Conservation (phyloP, 2,329 filamentous ascomycete genomes). For the Achaetomium macrosporum region DNA sequence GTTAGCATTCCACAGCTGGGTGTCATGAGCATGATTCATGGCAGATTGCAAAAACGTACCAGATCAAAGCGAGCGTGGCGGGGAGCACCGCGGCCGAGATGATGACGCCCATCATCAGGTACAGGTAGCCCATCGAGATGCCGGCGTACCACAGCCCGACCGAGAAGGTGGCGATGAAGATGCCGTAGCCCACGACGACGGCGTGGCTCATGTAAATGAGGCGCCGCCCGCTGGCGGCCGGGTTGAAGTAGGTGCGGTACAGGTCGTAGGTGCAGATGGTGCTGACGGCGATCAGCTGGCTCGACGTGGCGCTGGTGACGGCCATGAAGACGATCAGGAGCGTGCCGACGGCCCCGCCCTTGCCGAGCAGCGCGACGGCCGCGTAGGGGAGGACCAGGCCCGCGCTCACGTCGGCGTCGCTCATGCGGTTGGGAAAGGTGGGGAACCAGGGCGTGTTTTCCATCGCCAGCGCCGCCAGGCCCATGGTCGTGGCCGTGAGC, state of each 20-base stretch:
- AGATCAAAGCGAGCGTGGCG: slow-evolving; percentile 72
- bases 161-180: slow-evolving; percentile 72
- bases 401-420: slow-evolving; percentile 67
- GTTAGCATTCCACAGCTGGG: background rate
- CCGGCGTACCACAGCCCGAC: slow-evolving; percentile 69
- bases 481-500: slow-evolving; percentile 84
- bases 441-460: slow-evolving; percentile 69
- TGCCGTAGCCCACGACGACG: slow-evolving; percentile 63
- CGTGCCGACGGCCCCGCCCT: slow-evolving; percentile 71
- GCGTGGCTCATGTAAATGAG: slow-evolving; percentile 76
- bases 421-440: slow-evolving; percentile 67
- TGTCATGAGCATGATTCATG: too few species aligned
- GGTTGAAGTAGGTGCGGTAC: slow-evolving; percentile 83
- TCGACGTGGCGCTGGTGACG: slow-evolving; percentile 76
- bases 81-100: slow-evolving; percentile 82
- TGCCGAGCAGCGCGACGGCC: slow-evolving; percentile 74
- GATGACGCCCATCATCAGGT: slow-evolving; percentile 86
- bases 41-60: slow-evolving; percentile 32
- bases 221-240: slow-evolving; percentile 63
- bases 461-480: slow-evolving; percentile 71
- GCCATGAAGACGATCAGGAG: slow-evolving; percentile 85
- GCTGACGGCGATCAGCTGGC: slow-evolving; percentile 80
- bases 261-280: slow-evolving; percentile 86
- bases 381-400: slow-evolving; percentile 82
- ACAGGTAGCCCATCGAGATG: slow-evolving; percentile 76